phyloP scores from a whole-genome alignment of 495 filamentous ascomycete genomes.

The Aspergillus haitiensis region DNA sequence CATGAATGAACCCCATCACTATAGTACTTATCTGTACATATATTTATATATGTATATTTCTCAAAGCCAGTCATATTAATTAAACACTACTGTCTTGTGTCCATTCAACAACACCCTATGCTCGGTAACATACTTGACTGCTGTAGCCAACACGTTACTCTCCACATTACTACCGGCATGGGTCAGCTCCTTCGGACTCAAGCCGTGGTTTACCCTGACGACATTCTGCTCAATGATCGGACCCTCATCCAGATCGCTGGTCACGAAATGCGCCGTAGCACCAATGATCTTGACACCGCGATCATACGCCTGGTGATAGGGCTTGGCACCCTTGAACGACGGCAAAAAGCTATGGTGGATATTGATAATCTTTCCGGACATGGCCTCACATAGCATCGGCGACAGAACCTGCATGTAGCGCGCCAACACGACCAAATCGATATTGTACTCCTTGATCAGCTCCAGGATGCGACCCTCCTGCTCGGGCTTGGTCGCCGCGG shows the following conservation, averaged over 20 bases:
- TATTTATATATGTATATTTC: not conserved
- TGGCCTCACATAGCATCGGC: conserved; percentile 65
- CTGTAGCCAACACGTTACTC: conserved; percentile 68
- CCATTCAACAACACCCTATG: conserved; percentile 69
- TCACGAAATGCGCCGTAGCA: conserved; percentile 75
- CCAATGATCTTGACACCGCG: conserved; percentile 79
- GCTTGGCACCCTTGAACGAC: conserved; percentile 77
- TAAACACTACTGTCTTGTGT: conserved; percentile 73
- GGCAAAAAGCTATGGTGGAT: conserved; percentile 81
- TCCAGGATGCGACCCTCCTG: conserved; percentile 67
- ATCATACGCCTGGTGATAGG: conserved; percentile 78
- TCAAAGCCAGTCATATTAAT: conserved; percentile 23
- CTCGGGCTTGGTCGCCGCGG: conserved; percentile 62
- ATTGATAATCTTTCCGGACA: conserved; percentile 77
- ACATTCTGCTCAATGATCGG: conserved; percentile 80
- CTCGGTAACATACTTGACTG: conserved; percentile 74
- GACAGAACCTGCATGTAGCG: conserved; percentile 83
- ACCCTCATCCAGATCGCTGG: conserved; percentile 72
- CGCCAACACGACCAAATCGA: conserved; percentile 74
- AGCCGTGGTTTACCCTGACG: conserved; percentile 63
- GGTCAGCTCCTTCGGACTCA: conserved; percentile 69
- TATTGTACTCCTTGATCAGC: conserved; percentile 58
- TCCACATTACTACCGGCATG: conserved; percentile 74
- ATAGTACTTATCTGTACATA: not conserved
- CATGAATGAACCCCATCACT: not conserved